Conservation (phyloP, 139 green algal genomes). For the Yamagishiella unicocca region DNA sequence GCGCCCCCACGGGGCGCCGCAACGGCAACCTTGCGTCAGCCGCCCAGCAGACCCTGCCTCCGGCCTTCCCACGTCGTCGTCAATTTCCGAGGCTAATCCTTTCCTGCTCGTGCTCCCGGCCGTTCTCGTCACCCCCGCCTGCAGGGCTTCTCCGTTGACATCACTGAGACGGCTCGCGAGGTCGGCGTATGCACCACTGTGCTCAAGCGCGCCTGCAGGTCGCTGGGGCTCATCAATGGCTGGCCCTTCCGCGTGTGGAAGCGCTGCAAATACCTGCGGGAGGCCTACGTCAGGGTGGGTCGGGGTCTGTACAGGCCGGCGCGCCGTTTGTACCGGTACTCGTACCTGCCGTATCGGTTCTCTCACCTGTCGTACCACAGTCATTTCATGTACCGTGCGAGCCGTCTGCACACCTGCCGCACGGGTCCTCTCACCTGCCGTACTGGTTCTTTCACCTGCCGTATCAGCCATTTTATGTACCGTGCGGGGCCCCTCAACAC, state of each 20-base stretch:
- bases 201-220: conserved; percentile 7
- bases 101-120: background rate
- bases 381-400: no score
- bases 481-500: no score
- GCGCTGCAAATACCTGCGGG: conserved; percentile 18
- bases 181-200: conserved; percentile 24
- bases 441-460: no score
- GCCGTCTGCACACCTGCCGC: no score
- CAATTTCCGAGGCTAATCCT: background rate
- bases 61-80: background rate
- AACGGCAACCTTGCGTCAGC: background rate
- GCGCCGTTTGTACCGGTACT: no score
- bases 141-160: background rate
- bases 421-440: no score
- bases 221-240: conserved; percentile 10
- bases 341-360: no score
- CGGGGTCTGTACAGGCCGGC: no score
- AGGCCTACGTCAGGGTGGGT: conserved; percentile 6
- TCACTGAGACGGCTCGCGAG: background rate
- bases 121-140: background rate
- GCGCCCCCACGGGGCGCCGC: background rate
- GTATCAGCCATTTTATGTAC: no score
- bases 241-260: conserved; percentile 17
- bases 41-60: background rate
- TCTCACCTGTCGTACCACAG: no score